Percentiles rank a stretch among this genome's conserved stretches.
Evolutionary conservation across 345 rosid species (phyloP).

Genomic region (Eucalyptus sideroxylon): DNA sequence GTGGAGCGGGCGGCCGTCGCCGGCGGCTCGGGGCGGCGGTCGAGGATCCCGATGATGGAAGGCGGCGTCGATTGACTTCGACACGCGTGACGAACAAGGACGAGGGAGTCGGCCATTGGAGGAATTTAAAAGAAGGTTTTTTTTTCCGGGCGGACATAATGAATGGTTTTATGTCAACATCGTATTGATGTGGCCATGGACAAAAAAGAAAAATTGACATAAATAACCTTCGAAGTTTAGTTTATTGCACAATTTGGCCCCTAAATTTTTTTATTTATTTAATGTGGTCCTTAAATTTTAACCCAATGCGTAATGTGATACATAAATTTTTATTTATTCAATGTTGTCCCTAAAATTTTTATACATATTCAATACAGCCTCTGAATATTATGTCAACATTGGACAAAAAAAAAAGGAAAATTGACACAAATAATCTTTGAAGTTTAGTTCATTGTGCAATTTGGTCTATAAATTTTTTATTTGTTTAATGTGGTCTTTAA

Average conservation of each 20-base stretch:
- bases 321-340: no score
- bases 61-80: neutral
- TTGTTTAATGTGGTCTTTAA: no score
- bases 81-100: neutral
- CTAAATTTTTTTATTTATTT: no score
- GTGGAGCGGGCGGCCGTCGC: neutral
- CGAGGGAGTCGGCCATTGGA: neutral
- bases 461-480: no score
- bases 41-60: neutral
- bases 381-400: no score
- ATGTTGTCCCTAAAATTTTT: rapidly evolving
- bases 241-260: rapidly evolving
- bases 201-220: no score
- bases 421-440: no score
- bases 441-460: no score
- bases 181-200: neutral
- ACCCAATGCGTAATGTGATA: rapidly evolving
- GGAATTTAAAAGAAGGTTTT: neutral
- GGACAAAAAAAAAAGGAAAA: no score
- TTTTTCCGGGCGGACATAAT: no score
- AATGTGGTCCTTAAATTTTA: rapidly evolving
- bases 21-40: neutral
- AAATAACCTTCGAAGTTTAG: neutral
- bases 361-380: no score
- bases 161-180: neutral